phyloP scores from a whole-genome alignment of 805 yeast genomes.

The Monosporozyma solicola region DNA sequence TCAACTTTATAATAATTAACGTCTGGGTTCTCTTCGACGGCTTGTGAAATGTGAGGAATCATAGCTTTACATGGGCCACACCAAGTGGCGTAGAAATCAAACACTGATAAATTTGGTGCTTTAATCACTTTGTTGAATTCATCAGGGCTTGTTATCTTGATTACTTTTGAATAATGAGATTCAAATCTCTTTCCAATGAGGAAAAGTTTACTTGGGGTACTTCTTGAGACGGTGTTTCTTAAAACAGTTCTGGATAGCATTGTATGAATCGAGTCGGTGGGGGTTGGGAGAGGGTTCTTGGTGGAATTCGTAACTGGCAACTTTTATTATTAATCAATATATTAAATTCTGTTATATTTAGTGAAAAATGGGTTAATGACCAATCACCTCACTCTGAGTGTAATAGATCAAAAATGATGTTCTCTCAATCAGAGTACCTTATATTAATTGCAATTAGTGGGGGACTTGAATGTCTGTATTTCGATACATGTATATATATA shows the following conservation, averaged over 20 bases:
- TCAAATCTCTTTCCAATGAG: conserved; percentile 4
- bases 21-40: conserved; percentile 29
- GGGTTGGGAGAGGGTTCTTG: background rate
- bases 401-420: too few species aligned
- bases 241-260: background rate
- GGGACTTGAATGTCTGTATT: too few species aligned
- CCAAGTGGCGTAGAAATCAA: conserved; percentile 68
- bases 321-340: background rate
- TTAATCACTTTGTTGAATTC: background rate
- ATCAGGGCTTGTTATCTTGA: conserved; percentile 16
- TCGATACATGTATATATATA: too few species aligned
- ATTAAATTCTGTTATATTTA: too few species aligned
- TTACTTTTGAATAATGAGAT: conserved; percentile 21
- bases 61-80: conserved; percentile 75
- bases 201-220: conserved; percentile 1
- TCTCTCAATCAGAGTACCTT: too few species aligned
- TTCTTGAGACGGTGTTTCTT: background rate
- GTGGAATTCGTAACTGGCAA: background rate
- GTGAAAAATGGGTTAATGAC: too few species aligned
- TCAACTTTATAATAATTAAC: conserved; percentile 63
- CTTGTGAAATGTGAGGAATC: conserved; percentile 45
- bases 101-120: conserved; percentile 35
- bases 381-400: too few species aligned
- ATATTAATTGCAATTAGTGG: too few species aligned
- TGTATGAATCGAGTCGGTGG: background rate